phyloP scores from a whole-genome alignment of 192 early-diverging fungal genomes.

The Irineochytrium annulatum region DNA sequence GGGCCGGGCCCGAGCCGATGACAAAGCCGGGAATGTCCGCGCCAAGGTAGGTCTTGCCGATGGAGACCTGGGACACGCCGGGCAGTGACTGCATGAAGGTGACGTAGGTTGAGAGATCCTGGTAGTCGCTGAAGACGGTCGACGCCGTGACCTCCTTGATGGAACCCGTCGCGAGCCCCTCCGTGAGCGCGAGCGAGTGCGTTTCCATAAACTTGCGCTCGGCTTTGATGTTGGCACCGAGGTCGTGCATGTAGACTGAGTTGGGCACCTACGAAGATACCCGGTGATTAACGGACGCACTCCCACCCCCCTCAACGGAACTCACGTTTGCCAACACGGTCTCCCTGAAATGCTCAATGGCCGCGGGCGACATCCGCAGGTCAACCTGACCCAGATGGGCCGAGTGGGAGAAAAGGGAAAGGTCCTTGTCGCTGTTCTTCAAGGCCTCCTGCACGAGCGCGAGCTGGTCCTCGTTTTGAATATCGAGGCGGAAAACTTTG shows the following conservation, averaged over 20 bases:
- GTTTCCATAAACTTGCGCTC: slow-evolving; percentile 28
- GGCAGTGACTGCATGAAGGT: slow-evolving; percentile 22
- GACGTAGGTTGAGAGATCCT: slow-evolving; percentile 20
- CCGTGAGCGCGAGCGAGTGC: slow-evolving; percentile 10
- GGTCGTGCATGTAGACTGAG: slow-evolving; percentile 35
- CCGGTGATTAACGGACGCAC: too few species aligned
- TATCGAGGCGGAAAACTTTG: slow-evolving; percentile 35
- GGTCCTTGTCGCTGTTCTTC: slow-evolving; percentile 12
- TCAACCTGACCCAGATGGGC: slow-evolving; percentile 21
- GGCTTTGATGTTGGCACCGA: slow-evolving; percentile 42
- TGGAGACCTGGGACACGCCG: slow-evolving; percentile 11
- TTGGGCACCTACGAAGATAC: slow-evolving; percentile 5
- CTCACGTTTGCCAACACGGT: too few species aligned
- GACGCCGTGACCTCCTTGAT: slow-evolving; percentile 6
- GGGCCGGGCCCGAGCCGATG: slow-evolving; percentile 28
- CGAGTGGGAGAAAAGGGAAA: slow-evolving; percentile 2
- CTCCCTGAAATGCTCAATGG: background rate
- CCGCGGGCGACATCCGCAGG: slow-evolving; percentile 24
- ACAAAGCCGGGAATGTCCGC: slow-evolving; percentile 19
- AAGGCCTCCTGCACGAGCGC: slow-evolving; percentile 6
- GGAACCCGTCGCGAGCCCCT: background rate
- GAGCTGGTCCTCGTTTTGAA: slow-evolving; percentile 22
- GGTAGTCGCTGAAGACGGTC: slow-evolving; percentile 33
- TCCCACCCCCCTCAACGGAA: too few species aligned
- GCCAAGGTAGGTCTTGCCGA: slow-evolving; percentile 31